Base-by-base conservation (phyloP, 805 yeast genomes). In the Candida ponderosae region DNA sequence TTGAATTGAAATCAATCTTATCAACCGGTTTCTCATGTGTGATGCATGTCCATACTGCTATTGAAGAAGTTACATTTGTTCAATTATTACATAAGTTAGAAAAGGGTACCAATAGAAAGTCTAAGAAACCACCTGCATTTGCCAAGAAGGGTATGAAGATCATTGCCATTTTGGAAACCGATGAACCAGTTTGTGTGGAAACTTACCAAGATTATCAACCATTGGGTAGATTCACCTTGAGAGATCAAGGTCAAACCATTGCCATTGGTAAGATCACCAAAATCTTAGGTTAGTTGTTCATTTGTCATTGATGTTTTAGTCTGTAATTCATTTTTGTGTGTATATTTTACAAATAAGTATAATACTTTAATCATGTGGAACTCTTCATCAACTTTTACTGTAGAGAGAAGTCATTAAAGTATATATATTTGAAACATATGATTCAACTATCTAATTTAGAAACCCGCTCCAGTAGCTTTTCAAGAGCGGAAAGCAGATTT, bases 91-190 rank as follows among this genome's bases (percentile, higher is more conserved):
- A 93, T 68, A 88, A 90, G 66, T 71, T 93, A 53, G 95, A 93
- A 63, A 90, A 85, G 70, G 97, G 96, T 45, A 88, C 97, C 40
- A 90, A 90, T 75, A 82, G 96, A 70, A 84, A 79, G 64, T 85
- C 96, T 43, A 93, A 88, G 75, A 88, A 85, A 62, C 85, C 98
- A 26, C 98, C 98, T 43, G 95, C 97, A 36, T 93, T 88, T 63
- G 99, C 97, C 46, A 93, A 90, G 67, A 85, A 86, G 74, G 98
- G 98, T 55, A 90, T 90, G 97, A 90, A 87, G 79, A 77, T 93
- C 51, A 89, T 93, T 60, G 98, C 97, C 26, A 76, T 82, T 32
- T 70, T 93, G 54, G 96, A 89, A 66, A 70, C 88, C 15, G 69
- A 78, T 33, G 88, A 79, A 50, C 90, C 96, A 18, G 85, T 93